These are phyloP conservation scores for Amylocarpus encephaloides DNA, from an alignment of 2,329 filamentous ascomycete species.

Conservation along the genomic window DNA sequence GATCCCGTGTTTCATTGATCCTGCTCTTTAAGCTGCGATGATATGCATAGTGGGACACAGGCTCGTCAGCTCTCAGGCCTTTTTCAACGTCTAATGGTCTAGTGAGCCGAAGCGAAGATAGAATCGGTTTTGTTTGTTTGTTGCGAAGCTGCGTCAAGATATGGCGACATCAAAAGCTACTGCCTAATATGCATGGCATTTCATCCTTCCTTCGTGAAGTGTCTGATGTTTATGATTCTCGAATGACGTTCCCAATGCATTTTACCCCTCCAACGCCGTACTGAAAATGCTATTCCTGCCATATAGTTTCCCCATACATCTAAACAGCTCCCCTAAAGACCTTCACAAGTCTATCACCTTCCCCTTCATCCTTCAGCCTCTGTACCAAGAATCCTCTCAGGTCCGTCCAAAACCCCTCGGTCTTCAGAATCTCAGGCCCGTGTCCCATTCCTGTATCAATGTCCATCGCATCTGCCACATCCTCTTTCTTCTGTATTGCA, in stretches of 20 bases:
- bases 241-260: constrained; percentile 1
- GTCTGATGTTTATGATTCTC: neutral
- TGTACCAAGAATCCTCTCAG: constrained; percentile 74
- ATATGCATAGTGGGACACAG: constrained; percentile 22
- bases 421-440: constrained; percentile 51
- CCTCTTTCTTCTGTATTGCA: constrained; percentile 34
- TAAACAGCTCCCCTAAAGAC: constrained; percentile 61
- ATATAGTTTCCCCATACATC: neutral
- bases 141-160: constrained; percentile 8
- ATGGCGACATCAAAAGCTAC: constrained; percentile 24
- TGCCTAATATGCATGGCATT: constrained; percentile 14
- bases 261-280: constrained; percentile 19
- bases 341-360: constrained; percentile 56
- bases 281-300: constrained; percentile 4
- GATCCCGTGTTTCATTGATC: constrained; percentile 25
- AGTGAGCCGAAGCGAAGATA: constrained; percentile 3
- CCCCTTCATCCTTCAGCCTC: constrained; percentile 64
- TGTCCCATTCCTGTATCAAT: constrained; percentile 48
- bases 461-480: constrained; percentile 29
- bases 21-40: constrained; percentile 24
- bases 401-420: constrained; percentile 80
- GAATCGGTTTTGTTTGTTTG: constrained; percentile 5
- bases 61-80: constrained; percentile 9
- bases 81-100: constrained; percentile 5
- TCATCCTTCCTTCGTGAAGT: neutral